Base-by-base conservation (phyloP, 2,329 filamentous ascomycete genomes). In the Xylaria sp. region DNA sequence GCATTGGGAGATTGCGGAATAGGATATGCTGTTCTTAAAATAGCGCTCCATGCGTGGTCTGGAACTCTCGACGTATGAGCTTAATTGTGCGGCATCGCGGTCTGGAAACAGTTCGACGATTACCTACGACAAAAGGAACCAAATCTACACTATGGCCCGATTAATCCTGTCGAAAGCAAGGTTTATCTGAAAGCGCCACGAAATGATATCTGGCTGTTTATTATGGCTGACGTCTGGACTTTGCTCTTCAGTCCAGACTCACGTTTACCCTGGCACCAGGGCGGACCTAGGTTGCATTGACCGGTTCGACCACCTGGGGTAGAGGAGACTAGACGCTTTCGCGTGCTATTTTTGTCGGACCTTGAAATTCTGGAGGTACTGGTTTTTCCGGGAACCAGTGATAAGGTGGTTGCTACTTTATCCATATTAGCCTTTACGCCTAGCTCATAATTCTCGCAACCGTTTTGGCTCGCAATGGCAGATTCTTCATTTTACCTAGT, bases 161-260 rank as follows among this genome's bases (percentile, higher is more conserved):
- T 17, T 31, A 25, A 38, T 57, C 47, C 23, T n/a, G 51, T 56
- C 54, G 45, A 45, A 67, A 28, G 51, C 57, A 57, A 37, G 17
- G 46, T 28, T 40, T 51, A 11, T n/a, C n/a, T 35, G 15, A 40
- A 35, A 56, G 28, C 47, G 45, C 52, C 59, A 64, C 43, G 53
- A 63, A 61, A 63, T 61, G 47, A 47, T 28, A 21, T 53, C 47
- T 56, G 40, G 35, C 38, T 47, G 35, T 64, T 68, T 68, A 71
- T 70, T 65, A 63, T 58, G 61, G 57, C 67, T 65, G 64, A 65
- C 64, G 57, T 67, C 71, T 72, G 69, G 71, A 71, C 68, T 71
- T 63, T 57, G 63, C 62, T 66, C 61, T 64, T 40, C 60, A 66
- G 63, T 69, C 70, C 67, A 73, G 68, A 69, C 69, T 65, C 40